Evolutionary conservation across 208 protist genomes (phyloP).

Genomic region (Leishmania guyanensis): DNA sequence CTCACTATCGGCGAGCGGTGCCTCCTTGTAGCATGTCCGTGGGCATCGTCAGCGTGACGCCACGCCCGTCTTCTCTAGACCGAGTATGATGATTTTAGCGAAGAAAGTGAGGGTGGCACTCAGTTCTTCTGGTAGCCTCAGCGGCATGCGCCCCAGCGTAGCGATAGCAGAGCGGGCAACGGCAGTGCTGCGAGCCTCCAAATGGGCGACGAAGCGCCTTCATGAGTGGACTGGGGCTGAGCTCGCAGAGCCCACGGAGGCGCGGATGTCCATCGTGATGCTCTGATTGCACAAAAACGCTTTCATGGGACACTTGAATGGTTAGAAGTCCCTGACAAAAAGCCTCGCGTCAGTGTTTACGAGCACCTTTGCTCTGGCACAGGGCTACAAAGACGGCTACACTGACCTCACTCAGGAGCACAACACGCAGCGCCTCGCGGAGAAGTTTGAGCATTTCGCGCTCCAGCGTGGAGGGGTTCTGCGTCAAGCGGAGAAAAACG

Average conservation of each 20-base stretch:
- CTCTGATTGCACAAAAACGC: constrained; percentile 86
- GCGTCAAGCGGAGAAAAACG: constrained; percentile 89
- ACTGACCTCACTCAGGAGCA: constrained; percentile 56
- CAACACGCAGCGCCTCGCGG: constrained; percentile 77
- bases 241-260: constrained; percentile 41
- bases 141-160: constrained; percentile 19
- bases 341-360: constrained; percentile 56
- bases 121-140: constrained; percentile 14
- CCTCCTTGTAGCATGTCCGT: constrained; percentile 63
- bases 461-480: constrained; percentile 79
- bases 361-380: constrained; percentile 83
- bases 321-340: constrained; percentile 53
- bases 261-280: constrained; percentile 86
- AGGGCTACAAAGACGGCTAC: constrained; percentile 80
- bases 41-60: constrained; percentile 67
- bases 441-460: constrained; percentile 77
- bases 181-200: constrained; percentile 34
- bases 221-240: constrained; percentile 63
- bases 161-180: constrained; percentile 27
- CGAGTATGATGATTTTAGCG: constrained; percentile 62
- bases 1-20: constrained; percentile 56
- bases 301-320: constrained; percentile 74
- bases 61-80: constrained; percentile 51
- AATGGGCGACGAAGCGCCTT: constrained; percentile 76
- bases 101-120: constrained; percentile 39